phyloP scores from a whole-genome alignment of 2,329 filamentous ascomycete genomes.

The Penicillium sp. region DNA sequence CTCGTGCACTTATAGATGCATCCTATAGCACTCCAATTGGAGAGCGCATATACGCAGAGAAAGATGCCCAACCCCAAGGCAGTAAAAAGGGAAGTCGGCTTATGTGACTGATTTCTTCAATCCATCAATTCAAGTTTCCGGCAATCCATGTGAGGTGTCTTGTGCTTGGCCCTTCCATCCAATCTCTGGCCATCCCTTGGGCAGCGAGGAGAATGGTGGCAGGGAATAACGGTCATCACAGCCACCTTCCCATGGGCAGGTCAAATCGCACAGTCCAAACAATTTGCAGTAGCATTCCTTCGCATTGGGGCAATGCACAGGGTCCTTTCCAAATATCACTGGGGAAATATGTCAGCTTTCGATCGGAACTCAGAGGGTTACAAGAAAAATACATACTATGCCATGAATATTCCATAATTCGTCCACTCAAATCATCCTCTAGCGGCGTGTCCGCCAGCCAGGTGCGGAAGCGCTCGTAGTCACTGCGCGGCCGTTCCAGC shows the following conservation, averaged over 20 bases:
- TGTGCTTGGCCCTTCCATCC: constrained; percentile 52
- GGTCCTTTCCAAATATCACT: constrained; percentile 60
- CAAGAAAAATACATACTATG: constrained; percentile 49
- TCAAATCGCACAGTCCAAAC: constrained; percentile 60
- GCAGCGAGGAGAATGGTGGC: constrained; percentile 58
- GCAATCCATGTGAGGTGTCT: constrained; percentile 34
- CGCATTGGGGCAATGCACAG: constrained; percentile 62
- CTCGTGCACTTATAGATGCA: neutral
- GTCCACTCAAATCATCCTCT: constrained; percentile 51
- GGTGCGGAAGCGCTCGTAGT: constrained; percentile 51
- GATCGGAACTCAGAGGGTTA: too few relatives aligned
- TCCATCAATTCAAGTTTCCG: constrained; percentile 25
- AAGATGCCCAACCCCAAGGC: neutral
- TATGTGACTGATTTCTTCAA: neutral
- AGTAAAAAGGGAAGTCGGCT: neutral
- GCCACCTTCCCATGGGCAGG: constrained; percentile 39
- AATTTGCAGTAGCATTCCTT: constrained; percentile 66
- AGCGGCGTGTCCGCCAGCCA: constrained; percentile 53
- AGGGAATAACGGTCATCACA: constrained; percentile 61
- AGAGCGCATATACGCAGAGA: neutral
- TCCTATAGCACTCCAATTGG: neutral
- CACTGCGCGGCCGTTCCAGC: constrained; percentile 45
- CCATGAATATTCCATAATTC: constrained; percentile 61
- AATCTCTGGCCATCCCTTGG: constrained; percentile 60
- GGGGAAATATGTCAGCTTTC: constrained; percentile 3